Conservation (phyloP, 108 stramenopile genomes). For the Hondaea fermentalgiana region DNA sequence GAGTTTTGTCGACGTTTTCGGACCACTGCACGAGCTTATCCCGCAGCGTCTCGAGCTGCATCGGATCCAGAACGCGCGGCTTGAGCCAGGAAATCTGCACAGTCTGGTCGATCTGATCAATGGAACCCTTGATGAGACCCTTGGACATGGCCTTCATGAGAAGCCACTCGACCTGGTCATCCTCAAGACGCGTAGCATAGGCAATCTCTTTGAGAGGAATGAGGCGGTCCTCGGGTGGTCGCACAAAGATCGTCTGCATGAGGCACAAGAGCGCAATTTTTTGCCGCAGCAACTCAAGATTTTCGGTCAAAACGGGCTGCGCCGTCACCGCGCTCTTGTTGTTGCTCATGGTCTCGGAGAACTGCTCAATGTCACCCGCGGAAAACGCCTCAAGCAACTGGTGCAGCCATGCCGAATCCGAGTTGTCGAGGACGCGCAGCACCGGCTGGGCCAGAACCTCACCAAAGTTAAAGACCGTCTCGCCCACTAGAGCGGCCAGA, state of each 20-base stretch:
- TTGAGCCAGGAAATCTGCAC: slow-evolving; percentile 91
- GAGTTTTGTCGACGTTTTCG: slow-evolving; percentile 36
- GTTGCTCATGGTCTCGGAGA: slow-evolving; percentile 51
- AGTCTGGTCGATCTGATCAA: slow-evolving; percentile 74
- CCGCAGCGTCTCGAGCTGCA: slow-evolving; percentile 67
- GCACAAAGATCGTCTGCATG: slow-evolving; percentile 82
- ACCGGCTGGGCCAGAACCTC: slow-evolving; percentile 83
- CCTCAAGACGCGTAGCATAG: slow-evolving; percentile 49
- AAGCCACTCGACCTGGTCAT: slow-evolving; percentile 94
- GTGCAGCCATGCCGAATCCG: slow-evolving; percentile 65
- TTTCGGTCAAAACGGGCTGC: slow-evolving; percentile 73
- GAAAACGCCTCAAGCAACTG: slow-evolving; percentile 71
- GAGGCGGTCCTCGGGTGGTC: slow-evolving; percentile 73
- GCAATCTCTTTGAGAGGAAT: slow-evolving; percentile 80
- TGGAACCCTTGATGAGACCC: slow-evolving; percentile 69
- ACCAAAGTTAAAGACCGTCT: slow-evolving; percentile 91
- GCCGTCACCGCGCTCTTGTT: slow-evolving; percentile 53
- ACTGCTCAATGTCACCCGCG: slow-evolving; percentile 72
- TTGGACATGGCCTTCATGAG: slow-evolving; percentile 89
- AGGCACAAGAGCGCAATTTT: slow-evolving; percentile 87
- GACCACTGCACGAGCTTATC: slow-evolving; percentile 55
- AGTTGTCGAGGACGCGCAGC: slow-evolving; percentile 53
- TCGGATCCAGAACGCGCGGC: slow-evolving; percentile 76
- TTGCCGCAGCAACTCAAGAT: slow-evolving; percentile 72
- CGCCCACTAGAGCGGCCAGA: slow-evolving; percentile 88